Conservation (phyloP, 805 yeast genomes). For the Kodamaea jinghongensis region DNA sequence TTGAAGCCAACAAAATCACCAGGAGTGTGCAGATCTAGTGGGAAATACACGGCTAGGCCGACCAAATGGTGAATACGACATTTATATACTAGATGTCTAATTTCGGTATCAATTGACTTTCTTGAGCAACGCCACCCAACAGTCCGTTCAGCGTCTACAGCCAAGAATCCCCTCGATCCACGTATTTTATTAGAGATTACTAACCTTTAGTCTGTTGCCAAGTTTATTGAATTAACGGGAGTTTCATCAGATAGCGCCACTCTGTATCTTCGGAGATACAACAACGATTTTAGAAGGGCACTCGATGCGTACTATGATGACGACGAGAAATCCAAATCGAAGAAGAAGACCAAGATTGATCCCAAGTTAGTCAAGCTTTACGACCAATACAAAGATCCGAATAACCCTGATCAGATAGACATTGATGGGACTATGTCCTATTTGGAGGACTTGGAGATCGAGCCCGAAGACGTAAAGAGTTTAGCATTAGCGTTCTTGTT, state of each 20-base stretch:
- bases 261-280: slow-evolving; percentile 28
- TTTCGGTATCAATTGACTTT: too few species aligned
- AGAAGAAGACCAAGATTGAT: slow-evolving; percentile 4
- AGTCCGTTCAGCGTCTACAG: too few species aligned
- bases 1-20: too few species aligned
- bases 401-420: slow-evolving; percentile 47
- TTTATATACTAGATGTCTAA: too few species aligned
- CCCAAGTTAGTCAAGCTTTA: slow-evolving; percentile 29
- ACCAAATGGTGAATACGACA: too few species aligned
- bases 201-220: neutral
- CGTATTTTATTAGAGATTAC: too few species aligned
- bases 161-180: too few species aligned
- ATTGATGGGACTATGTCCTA: slow-evolving; percentile 76
- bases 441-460: slow-evolving; percentile 62
- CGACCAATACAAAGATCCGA: slow-evolving; percentile 30
- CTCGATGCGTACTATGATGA: slow-evolving; percentile 26
- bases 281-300: slow-evolving; percentile 31
- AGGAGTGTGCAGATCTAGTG: too few species aligned
- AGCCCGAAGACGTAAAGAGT: slow-evolving; percentile 72
- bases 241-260: slow-evolving; percentile 33
- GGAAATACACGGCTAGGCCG: too few species aligned
- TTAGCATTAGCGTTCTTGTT: slow-evolving; percentile 69
- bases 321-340: slow-evolving; percentile 1
- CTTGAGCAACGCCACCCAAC: too few species aligned
- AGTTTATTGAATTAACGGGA: slow-evolving; percentile 31